Evolutionary conservation across 257 asterid species (phyloP).

Genomic region (Solanum piurae): DNA sequence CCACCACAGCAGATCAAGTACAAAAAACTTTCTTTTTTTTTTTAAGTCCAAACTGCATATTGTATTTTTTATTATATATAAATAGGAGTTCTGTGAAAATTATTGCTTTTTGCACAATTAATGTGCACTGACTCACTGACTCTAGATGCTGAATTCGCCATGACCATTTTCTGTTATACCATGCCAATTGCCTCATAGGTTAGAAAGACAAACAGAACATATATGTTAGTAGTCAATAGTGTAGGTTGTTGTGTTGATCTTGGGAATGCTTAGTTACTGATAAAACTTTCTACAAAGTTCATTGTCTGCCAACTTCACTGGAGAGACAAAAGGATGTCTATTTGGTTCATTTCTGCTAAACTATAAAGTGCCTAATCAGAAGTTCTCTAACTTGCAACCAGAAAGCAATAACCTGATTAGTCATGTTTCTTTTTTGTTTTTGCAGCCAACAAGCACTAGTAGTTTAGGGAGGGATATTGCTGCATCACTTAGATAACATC

Average conservation of each 20-base stretch:
- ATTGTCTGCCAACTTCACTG: background rate
- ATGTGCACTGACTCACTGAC: background rate
- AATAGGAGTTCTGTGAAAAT: background rate
- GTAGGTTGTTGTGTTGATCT: background rate
- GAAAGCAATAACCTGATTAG: background rate
- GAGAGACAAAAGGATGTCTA: background rate
- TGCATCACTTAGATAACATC: conserved; percentile 20
- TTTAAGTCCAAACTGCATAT: background rate
- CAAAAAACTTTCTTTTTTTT: background rate
- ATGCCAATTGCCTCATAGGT: too few relatives aligned
- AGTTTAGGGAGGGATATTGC: conserved; percentile 23
- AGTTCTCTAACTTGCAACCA: background rate
- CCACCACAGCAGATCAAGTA: conserved; percentile 24
- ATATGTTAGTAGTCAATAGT: background rate
- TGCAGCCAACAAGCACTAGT: conserved; percentile 27
- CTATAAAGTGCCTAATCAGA: background rate
- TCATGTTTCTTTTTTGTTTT: background rate
- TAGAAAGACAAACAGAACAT: background rate
- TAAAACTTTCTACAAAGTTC: background rate
- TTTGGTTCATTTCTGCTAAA: background rate
- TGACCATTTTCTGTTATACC: too few relatives aligned
- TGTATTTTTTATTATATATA: background rate
- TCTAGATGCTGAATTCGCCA: background rate
- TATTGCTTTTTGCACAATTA: background rate
- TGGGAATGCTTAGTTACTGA: background rate